Base-by-base conservation (phyloP, 2,329 filamentous ascomycete genomes). In the Pseudogymnoascus destructans region DNA sequence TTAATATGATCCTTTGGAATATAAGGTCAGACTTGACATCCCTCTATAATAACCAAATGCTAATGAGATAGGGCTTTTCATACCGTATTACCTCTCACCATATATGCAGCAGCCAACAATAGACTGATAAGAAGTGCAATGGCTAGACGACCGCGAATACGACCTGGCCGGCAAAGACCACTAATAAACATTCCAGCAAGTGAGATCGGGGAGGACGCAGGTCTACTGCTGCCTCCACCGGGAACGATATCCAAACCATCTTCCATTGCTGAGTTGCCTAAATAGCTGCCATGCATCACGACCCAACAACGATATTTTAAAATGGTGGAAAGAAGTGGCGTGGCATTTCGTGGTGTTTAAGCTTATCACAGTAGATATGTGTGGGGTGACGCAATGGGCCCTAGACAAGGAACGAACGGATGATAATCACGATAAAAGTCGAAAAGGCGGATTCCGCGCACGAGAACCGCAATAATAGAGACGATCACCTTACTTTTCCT, bases 141-240 rank as follows among this genome's bases (percentile, higher is more conserved):
- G 1, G 57, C 5, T 10, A 63, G 32, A 19, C 60, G 55, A 25
- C 60, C 59, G 15, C 63, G 61, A 40, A 63, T 36, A 23, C 62
- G 59, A 55, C 61, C 61, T 21, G 63, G 64, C 19, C 63, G 59
- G 38, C 61, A 55, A 6, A 66, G 40, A 30, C 60, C 59, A 38
- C 59, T 59, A 19, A 63, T 21, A 13, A 63, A 9, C 25, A 63
- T 61, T 30, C 40, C 25, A 25, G 61, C 57, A 15, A 65, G 59
- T 40, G 40, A 61, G 32, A 23, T 61, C 7, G 62, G 58, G 1
- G 61, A 63, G 35, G 27, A 60, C 17, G 38, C 60, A 7, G 11
- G 42, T 15, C 49, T 38, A 9, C 19, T 59, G 15, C 42, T 35
- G 42, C 36, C 57, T 8, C 6, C 32, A 35, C 36, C 19, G 10